A percentile compares a stretch with the other conserved stretches of the same genome.
Conservation (phyloP, 306 rosid genomes). For the Urtica urens region DNA sequence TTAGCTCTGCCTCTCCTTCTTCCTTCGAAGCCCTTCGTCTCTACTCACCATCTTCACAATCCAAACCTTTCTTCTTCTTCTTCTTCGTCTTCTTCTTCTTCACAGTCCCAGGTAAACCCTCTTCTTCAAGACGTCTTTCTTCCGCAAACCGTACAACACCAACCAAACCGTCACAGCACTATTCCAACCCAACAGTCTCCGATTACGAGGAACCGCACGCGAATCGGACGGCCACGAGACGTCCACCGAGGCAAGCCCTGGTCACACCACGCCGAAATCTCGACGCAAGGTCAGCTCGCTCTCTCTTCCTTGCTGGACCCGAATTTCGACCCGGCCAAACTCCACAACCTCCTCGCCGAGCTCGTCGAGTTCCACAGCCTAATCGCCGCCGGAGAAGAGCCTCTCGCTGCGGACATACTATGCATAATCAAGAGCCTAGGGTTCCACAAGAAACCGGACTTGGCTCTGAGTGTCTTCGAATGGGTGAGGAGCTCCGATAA, state of each 20-base stretch:
- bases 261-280: constrained; percentile 41
- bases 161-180: not conserved
- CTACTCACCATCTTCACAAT: constrained; percentile 15
- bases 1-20: constrained; percentile 45
- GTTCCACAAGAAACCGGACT: constrained; percentile 38
- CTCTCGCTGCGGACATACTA: constrained; percentile 40
- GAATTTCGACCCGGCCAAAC: constrained; percentile 19
- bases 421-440: constrained; percentile 55
- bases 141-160: not conserved
- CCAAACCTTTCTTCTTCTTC: too few species aligned
- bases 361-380: constrained; percentile 20
- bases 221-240: constrained; percentile 52
- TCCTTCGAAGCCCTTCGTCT: constrained; percentile 26
- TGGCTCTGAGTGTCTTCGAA: constrained; percentile 51
- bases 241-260: constrained; percentile 76
- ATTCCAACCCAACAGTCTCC: constrained; percentile 8
- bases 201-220: constrained; percentile 24
- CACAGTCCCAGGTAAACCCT: constrained; percentile 11
- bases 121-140: not conserved
- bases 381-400: constrained; percentile 6
- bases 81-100: constrained; percentile 36
- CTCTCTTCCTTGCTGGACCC: constrained; percentile 38
- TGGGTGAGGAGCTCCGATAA: constrained; percentile 35
- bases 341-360: constrained; percentile 22
- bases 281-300: constrained; percentile 44